Base-by-base conservation (phyloP, 2,329 filamentous ascomycete genomes). In the Fusarium transvaalense region DNA sequence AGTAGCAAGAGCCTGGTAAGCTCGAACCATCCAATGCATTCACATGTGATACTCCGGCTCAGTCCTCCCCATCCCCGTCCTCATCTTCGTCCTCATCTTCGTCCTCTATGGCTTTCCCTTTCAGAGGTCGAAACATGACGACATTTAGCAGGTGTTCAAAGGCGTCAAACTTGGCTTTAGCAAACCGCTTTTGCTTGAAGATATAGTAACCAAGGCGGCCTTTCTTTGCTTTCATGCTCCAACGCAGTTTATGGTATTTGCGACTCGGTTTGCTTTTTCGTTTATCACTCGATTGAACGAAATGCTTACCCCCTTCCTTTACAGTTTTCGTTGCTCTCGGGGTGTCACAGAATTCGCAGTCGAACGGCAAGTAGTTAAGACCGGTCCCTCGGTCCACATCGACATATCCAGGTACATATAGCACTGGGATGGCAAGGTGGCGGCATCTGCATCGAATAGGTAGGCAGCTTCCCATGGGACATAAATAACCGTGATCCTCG, bases 291-390 rank as follows among this genome's bases (percentile, higher is more conserved):
- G 12, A 31, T 29, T n/a, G 25, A n/a, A 3, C 4, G 17, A 8
- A 14, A 9, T 45, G 41, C 4, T 45, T 14, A 9, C 19, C 27
- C 5, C 4, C 17, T 13, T 13, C 15, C 12, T 5, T 10, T 19
- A 6, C 10, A n/a, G 7, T 9, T 19, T 29, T 19, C 6, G 2
- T 14, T 19, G 10, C 17, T 29, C 9, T 8, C 4, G 6, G 6
- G 12, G 25, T 45, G 6, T 14, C 10, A 17, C 55, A 60, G 35
- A 35, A 60, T 23, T 62, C 59, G 10, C 42, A 65, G 8, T 17
- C 5, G 13, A 3, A 19, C 4, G 29, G 7, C 31, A 56, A 6
- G 9, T 9, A 5, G 25, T 7, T 4, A 19, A 5, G 25, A 31
- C 10, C 17, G 12, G 35, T 21, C 8, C 12, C 38, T 8, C 1